Evolutionary conservation across 2,329 filamentous ascomycete genomes (phyloP).

Genomic region (Ophiocordyceps camponoti-leonardi): DNA sequence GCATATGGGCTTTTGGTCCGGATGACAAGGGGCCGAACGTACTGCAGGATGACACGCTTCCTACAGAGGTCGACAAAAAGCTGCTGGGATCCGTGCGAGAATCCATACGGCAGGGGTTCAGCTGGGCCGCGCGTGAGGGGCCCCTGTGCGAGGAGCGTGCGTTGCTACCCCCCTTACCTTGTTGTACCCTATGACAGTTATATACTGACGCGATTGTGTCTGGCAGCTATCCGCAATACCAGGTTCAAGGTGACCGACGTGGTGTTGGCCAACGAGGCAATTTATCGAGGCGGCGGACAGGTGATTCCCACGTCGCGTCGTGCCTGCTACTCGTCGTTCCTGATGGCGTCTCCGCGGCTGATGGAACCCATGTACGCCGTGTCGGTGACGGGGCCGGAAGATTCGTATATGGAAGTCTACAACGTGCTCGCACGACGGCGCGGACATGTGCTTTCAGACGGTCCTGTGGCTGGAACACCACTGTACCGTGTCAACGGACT

Average conservation of each 20-base stretch:
- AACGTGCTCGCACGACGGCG: conserved; percentile 76
- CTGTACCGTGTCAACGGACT: conserved; percentile 83
- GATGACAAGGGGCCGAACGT: conserved; percentile 93
- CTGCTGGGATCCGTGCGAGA: conserved; percentile 75
- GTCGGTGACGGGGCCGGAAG: conserved; percentile 81
- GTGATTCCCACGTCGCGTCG: conserved; percentile 90
- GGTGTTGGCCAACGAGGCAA: conserved; percentile 70
- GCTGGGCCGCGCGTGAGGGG: conserved; percentile 89
- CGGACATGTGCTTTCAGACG: conserved; percentile 88
- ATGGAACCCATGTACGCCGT: conserved; percentile 96
- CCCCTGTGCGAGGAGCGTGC: conserved; percentile 93
- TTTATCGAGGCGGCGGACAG: conserved; percentile 88
- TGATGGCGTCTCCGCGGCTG: conserved; percentile 88
- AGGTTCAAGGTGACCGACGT: conserved; percentile 96
- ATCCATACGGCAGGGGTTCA: conserved; percentile 88
- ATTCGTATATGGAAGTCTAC: conserved; percentile 77
- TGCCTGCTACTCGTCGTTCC: conserved; percentile 87
- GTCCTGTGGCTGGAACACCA: conserved; percentile 83
- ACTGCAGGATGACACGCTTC: conserved; percentile 87
- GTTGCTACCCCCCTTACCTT: conserved; percentile 11
- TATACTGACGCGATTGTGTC: background rate
- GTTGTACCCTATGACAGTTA: background rate
- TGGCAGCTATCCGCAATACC: conserved; percentile 76
- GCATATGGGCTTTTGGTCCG: conserved; percentile 96
- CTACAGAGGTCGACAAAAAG: conserved; percentile 88